Evolutionary conservation across 1,284 basidiomycete genomes (phyloP).

Genomic region (Tetrapyrgos nigripes): DNA sequence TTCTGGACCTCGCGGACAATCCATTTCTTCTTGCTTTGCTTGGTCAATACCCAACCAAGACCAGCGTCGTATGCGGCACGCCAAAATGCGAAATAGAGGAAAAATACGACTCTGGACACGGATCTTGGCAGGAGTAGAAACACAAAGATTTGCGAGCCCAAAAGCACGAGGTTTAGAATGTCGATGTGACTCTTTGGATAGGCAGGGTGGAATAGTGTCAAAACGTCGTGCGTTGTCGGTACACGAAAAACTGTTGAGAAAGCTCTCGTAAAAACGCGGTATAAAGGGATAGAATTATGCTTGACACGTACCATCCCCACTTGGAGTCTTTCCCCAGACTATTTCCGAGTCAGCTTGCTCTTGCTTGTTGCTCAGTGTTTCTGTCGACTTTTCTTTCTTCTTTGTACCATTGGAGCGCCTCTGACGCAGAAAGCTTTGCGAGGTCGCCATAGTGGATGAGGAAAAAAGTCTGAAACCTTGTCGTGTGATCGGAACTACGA

Average conservation of each 20-base stretch:
- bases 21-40: constrained; percentile 94
- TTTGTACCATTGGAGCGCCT: neutral
- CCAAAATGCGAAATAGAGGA: constrained; percentile 94
- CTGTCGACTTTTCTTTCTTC: neutral
- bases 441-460: neutral
- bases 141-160: constrained; percentile 82
- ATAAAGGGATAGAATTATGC: neutral
- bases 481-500: too few relatives aligned
- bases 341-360: constrained; percentile 47
- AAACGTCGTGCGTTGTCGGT: constrained; percentile 94
- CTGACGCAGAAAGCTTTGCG: constrained; percentile 11
- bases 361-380: neutral
- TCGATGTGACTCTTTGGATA: constrained; percentile 94
- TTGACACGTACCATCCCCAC: constrained; percentile 70
- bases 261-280: neutral
- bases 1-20: constrained; percentile 84
- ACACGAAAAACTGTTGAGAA: constrained; percentile 82
- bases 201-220: constrained; percentile 90
- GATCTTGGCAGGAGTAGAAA: constrained; percentile 71
- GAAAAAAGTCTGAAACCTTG: neutral
- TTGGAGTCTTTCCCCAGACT: constrained; percentile 88
- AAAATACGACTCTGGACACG: constrained; percentile 72
- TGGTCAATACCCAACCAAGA: constrained; percentile 91
- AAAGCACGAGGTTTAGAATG: constrained; percentile 81
- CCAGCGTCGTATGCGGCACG: constrained; percentile 91